A percentile compares a stretch with the other conserved stretches of the same genome.
Evolutionary conservation across 2,329 filamentous ascomycete genomes (phyloP).

Genomic region (Podosphaera xanthii): DNA sequence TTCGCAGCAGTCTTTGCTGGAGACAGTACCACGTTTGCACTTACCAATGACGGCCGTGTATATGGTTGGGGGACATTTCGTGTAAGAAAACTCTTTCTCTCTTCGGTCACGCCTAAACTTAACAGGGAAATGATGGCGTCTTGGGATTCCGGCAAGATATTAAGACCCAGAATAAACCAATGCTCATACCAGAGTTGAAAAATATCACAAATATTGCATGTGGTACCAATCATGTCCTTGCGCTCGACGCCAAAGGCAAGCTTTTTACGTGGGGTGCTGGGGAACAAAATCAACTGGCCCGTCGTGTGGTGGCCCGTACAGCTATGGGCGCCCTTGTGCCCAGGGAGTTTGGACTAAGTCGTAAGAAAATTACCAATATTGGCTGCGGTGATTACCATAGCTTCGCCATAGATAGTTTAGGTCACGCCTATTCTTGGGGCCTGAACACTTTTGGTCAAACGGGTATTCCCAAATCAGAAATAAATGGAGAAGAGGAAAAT

Average conservation of each 20-base stretch:
- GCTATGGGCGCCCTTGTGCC: conserved; percentile 11
- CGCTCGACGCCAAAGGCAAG: conserved; percentile 32
- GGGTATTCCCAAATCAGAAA: conserved; percentile 38
- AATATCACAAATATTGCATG: conserved; percentile 29
- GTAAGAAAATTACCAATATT: conserved; percentile 19
- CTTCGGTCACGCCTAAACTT: conserved; percentile 5
- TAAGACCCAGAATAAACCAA: conserved; percentile 16
- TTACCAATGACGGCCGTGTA: conserved; percentile 52
- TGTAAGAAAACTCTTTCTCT: conserved; percentile 19
- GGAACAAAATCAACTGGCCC: conserved; percentile 47
- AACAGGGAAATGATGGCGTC: conserved; percentile 37
- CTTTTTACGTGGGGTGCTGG: conserved; percentile 43
- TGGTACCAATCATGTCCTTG: conserved; percentile 35
- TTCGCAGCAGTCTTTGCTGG: conserved; percentile 47
- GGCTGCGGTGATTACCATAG: conserved; percentile 53
- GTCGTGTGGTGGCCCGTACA: conserved; percentile 14
- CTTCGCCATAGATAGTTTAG: conserved; percentile 48
- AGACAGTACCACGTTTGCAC: conserved; percentile 53
- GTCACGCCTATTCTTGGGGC: conserved; percentile 60
- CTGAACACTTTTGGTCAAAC: conserved; percentile 74
- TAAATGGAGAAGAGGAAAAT: conserved; percentile 42
- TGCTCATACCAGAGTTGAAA: conserved; percentile 32
- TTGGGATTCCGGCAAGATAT: conserved; percentile 25
- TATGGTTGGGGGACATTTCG: conserved; percentile 75
- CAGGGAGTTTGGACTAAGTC: conserved; percentile 15